Evolutionary conservation across 805 yeast species (phyloP), one percentile per base, ranked within the genome.

Genomic region (Saturnispora sanitii): DNA sequence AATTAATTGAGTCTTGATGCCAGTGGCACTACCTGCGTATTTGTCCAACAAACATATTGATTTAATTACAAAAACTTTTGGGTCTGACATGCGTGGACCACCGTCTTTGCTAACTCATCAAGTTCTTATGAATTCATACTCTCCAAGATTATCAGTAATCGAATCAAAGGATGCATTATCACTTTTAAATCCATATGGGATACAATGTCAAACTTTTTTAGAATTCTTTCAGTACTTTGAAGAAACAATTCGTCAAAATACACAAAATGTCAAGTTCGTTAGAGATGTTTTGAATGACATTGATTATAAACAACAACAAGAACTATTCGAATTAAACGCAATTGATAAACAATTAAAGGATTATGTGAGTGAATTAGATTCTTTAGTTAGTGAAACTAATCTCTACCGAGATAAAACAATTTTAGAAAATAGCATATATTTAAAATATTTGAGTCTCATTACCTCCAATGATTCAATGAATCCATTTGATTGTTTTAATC

Each of bases 401-500:
- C 8, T 2, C 4, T 4, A n/a, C 16, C n/a, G n/a, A n/a, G 31
- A 39, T 11, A 41, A 37, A 12, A 30, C 23, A 17, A 33, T 19
- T 8, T 36, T 72, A 31, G 67, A 65, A 38, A 66, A 66, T 40
- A 66, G 74, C 4, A 60, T 79, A 8, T 84, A 79, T 54, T 61
- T 74, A 45, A 72, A 70, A 38, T 68, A 77, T 47, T 68, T 82
- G 48, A 68, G 77, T 23, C 71, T 75, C 47, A 53, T 82, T 32
- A 63, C 82, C 6, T 69, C 85, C 3, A 67, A 81, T 11, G 69
- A 74, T 12, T 68, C 70, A 6, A 60, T 83, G 7, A 75, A 84
- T 2, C 78, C 90, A 2, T 85, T 83, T 55, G 96, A 90, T 57
- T 79, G 86, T 4, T 78, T 87, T 57, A 79, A 82, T 49, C 96